Conservation (phyloP, 257 asterid species). For the Penstemon barbatus region DNA sequence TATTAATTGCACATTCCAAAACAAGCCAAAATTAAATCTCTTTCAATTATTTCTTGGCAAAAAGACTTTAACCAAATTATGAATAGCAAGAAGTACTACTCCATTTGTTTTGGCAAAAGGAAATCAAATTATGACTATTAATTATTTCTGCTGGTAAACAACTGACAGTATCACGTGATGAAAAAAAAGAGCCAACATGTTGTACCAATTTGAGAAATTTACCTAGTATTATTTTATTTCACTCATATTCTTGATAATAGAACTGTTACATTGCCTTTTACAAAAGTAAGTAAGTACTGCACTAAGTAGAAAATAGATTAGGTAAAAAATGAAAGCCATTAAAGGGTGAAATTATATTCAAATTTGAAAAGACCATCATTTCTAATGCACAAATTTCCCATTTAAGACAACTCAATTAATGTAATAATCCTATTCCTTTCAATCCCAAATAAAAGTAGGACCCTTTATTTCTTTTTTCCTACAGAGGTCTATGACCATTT, state of each 20-base stretch:
- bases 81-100: background rate
- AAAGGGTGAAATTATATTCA: no score
- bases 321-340: background rate
- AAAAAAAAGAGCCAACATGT: background rate
- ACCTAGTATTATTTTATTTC: background rate
- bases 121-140: slow-evolving; percentile 2
- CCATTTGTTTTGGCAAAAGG: no score
- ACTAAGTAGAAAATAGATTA: no score
- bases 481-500: no score
- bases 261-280: slow-evolving; percentile 8
- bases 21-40: background rate
- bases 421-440: no score
- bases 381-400: no score
- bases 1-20: background rate
- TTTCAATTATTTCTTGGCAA: no score
- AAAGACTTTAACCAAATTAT: background rate
- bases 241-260: background rate
- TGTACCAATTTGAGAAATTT: background rate
- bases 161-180: background rate
- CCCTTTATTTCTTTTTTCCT: no score
- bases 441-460: no score
- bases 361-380: no score
- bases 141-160: background rate
- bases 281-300: no score
- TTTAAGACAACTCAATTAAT: no score